phyloP scores from a whole-genome alignment of 2,329 filamentous ascomycete species.

The Xylaria sp. region DNA sequence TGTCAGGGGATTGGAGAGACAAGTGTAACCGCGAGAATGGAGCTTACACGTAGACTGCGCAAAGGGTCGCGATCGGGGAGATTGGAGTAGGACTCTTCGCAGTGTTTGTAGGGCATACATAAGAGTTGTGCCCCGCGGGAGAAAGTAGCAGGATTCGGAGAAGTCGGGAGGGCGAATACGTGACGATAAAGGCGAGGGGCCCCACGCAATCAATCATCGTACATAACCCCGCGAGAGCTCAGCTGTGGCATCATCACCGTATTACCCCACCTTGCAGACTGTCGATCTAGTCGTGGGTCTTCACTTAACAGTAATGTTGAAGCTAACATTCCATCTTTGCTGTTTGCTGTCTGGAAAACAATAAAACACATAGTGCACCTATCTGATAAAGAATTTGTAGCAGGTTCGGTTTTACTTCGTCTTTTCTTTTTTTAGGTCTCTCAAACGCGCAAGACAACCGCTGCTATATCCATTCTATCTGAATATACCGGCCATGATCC shows the following conservation, averaged over 20 bases:
- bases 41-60: constrained; percentile 37
- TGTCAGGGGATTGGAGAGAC: background rate
- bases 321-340: background rate
- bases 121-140: background rate
- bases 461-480: background rate
- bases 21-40: background rate
- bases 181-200: constrained; percentile 11
- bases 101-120: constrained; percentile 50
- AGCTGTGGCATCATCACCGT: constrained; percentile 18
- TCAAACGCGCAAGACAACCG: background rate
- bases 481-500: background rate
- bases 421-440: background rate
- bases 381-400: background rate
- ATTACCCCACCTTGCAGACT: constrained; percentile 25
- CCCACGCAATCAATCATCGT: constrained; percentile 13
- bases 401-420: background rate
- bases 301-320: background rate
- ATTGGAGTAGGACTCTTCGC: constrained; percentile 46
- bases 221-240: constrained; percentile 27
- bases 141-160: background rate
- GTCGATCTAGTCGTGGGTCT: constrained; percentile 8
- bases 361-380: background rate
- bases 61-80: constrained; percentile 44
- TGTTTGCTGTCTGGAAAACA: background rate
- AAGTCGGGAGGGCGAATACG: background rate